Evolutionary conservation across 441 rosid genomes (phyloP), one percentile per base, ranked within the genome.

Genomic region (Biscutella laevigata): DNA sequence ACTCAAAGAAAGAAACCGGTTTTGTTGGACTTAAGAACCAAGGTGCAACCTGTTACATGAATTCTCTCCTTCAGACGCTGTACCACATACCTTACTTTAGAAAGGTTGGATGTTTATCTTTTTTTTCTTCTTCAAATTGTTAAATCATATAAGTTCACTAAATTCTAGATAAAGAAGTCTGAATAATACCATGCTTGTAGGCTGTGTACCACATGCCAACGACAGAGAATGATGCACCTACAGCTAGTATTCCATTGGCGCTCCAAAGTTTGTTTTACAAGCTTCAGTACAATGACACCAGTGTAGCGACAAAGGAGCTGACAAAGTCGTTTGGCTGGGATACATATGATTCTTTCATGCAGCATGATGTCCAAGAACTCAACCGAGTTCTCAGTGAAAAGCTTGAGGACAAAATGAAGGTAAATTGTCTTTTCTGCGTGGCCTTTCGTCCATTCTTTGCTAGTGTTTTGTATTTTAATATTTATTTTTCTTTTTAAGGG

Each of bases 181-280:
- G 36, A 57, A 42, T 48, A 53, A 40, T 70, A 39, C 45, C 5
- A 16, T 58, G 28, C 38, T 36, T 78, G 67, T 78, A 88, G 97
- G 95, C 97, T 36, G 97, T 88, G 45, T 88, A 88, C 68, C 97
- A 88, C 73, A 88, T 86, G 97, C 97, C 97, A 37, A 86, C 97
- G 41, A 83, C 97, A 50, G 95, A 85, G 74, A 83, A 83, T 80
- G 96, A 85, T 70, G 70, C 75, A 61, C 96, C 96, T 30, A 61
- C 84, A 1, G 92, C 86, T 48, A 88, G 95, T 74, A 88, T 88
- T 68, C 92, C 95, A 46, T 69, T 88, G 80, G 97, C 95, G 42
- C 76, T 88, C 19, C 96, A 88, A 69, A 83, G 96, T 73, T 80
- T 88, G 64, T 88, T 85, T 64, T 88, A 83, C 64, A 85, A 88